Percentiles rank a stretch among this genome's conserved stretches.
phyloP scores from a whole-genome alignment of 768 basidiomycete species.

The Nevesoporus exiguus region DNA sequence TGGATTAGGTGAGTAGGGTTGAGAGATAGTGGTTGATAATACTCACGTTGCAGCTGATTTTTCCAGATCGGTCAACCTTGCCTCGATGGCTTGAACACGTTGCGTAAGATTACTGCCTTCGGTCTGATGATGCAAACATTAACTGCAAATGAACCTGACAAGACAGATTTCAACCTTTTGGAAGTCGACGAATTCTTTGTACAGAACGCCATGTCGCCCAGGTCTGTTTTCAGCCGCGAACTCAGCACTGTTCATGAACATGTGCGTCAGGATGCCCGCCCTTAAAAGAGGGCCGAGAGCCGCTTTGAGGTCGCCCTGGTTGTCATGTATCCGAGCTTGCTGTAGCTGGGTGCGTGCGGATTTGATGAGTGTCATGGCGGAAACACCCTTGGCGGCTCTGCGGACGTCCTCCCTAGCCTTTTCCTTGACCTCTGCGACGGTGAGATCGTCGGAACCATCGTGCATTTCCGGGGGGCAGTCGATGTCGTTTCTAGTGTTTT shows the following conservation, averaged over 20 bases:
- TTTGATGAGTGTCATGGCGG: constrained; percentile 58
- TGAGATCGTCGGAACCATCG: constrained; percentile 37
- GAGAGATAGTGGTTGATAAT: constrained; percentile 7
- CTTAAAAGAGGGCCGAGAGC: constrained; percentile 60
- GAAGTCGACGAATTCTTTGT: constrained; percentile 63
- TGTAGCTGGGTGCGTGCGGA: constrained; percentile 57
- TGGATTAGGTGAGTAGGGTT: constrained; percentile 9
- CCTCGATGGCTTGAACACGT: constrained; percentile 45
- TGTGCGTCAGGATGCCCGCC: constrained; percentile 55
- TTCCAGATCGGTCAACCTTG: constrained; percentile 45
- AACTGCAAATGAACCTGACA: constrained; percentile 4
- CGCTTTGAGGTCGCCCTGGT: constrained; percentile 54
- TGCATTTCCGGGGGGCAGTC: constrained; percentile 34
- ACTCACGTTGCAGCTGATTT: constrained; percentile 33
- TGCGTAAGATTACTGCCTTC: constrained; percentile 38
- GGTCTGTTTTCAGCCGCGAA: constrained; percentile 46
- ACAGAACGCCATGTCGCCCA: constrained; percentile 51
- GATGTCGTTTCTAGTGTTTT: constrained; percentile 17
- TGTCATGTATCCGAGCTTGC: constrained; percentile 50
- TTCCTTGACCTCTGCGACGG: constrained; percentile 48
- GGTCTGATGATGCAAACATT: constrained; percentile 27
- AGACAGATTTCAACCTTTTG: constrained; percentile 49
- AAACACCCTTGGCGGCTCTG: constrained; percentile 54
- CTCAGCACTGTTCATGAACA: constrained; percentile 59
- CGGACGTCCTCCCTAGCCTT: constrained; percentile 45